Percentiles rank a stretch among this genome's conserved stretches.
phyloP scores from a whole-genome alignment of 345 rosid species.

The Dimocarpus longan region DNA sequence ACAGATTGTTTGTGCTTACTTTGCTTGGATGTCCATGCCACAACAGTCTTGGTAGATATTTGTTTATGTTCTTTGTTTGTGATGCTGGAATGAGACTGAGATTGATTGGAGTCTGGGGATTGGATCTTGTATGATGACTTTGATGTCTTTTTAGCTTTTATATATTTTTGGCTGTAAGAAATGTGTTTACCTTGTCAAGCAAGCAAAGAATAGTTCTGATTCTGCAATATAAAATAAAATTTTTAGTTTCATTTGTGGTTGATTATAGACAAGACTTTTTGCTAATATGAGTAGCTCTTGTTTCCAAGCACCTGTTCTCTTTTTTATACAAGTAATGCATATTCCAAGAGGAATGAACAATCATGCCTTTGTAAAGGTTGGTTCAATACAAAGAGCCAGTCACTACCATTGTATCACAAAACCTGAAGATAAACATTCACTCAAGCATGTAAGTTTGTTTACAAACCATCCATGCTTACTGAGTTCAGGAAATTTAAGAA shows the following conservation, averaged over 20 bases:
- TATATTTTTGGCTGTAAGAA: neutral
- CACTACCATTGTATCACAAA: neutral
- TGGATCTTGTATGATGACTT: too few relatives aligned
- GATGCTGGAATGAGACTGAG: neutral
- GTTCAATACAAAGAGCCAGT: neutral
- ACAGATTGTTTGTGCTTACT: conserved; percentile 75
- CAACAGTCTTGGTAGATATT: conserved; percentile 59
- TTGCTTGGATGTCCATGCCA: conserved; percentile 64
- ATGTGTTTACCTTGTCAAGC: neutral
- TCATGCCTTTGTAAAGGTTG: neutral
- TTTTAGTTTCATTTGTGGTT: neutral
- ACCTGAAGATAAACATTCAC: neutral
- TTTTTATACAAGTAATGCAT: neutral
- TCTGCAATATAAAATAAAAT: neutral
- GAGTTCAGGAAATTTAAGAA: neutral
- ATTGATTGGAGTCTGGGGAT: neutral
- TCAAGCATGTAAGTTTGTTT: neutral
- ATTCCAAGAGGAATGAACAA: neutral
- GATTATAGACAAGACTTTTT: too few relatives aligned
- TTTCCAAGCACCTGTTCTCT: too few relatives aligned
- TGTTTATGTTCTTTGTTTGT: neutral
- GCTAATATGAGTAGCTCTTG: too few relatives aligned
- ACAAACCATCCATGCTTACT: neutral
- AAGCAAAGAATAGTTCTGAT: neutral
- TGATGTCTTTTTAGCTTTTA: neutral